Evolutionary conservation across 441 rosid genomes (phyloP).

Genomic region (Euphorbia celastroides): DNA sequence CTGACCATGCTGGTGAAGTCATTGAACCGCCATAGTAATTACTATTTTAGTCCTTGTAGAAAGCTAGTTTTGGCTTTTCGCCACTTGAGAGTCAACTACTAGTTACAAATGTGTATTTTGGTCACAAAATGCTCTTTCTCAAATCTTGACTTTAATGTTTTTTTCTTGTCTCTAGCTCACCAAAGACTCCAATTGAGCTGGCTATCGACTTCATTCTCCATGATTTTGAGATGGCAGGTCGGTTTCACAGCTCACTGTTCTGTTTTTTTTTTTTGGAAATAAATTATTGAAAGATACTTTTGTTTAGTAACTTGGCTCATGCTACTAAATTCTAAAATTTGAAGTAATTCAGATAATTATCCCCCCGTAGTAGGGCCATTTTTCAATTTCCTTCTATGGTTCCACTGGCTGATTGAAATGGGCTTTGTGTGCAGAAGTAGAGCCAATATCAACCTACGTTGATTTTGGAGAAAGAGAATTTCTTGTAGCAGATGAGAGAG

Average conservation of each 20-base stretch:
- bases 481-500: constrained; percentile 94
- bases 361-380: neutral
- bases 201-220: constrained; percentile 98
- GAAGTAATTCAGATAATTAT: neutral
- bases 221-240: constrained; percentile 99
- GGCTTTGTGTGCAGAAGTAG: constrained; percentile 51
- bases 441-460: constrained; percentile 89
- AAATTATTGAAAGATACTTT: constrained; percentile 1
- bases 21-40: constrained; percentile 48
- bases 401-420: neutral
- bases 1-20: constrained; percentile 31
- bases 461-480: constrained; percentile 91
- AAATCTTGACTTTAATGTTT: neutral
- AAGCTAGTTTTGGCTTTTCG: neutral
- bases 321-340: neutral
- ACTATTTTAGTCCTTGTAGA: neutral
- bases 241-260: constrained; percentile 15
- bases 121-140: neutral
- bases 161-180: constrained; percentile 30
- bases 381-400: neutral
- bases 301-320: neutral
- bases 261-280: constrained; percentile 1
- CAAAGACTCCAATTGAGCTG: constrained; percentile 90
- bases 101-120: neutral
- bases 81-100: neutral